phyloP scores from a whole-genome alignment of 2,329 filamentous ascomycete genomes.

The Venturia carpophila region DNA sequence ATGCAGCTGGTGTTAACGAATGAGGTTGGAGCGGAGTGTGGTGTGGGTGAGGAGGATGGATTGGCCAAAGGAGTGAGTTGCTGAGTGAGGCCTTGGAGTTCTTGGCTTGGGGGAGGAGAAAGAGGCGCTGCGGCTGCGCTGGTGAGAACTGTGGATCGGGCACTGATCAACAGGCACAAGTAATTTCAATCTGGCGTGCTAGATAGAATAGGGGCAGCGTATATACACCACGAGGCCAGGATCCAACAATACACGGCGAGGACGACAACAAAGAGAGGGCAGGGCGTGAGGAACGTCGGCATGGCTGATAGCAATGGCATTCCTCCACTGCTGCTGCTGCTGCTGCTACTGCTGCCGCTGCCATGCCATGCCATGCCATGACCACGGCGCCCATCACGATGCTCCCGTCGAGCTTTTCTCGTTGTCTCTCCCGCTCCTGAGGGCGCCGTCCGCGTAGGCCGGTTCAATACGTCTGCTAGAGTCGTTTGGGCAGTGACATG shows the following conservation, averaged over 20 bases:
- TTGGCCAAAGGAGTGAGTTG: neutral
- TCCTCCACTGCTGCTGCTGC: too few species aligned
- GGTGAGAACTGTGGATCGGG: neutral
- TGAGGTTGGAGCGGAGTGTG: neutral
- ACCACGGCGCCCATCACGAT: neutral
- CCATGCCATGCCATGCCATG: too few species aligned
- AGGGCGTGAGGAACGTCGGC: too few species aligned
- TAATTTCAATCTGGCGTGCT: neutral
- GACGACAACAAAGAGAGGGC: too few species aligned
- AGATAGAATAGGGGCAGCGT: too few species aligned
- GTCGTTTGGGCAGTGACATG: conserved; percentile 6
- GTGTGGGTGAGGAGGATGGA: neutral
- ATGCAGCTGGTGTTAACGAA: conserved; percentile 3
- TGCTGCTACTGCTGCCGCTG: too few species aligned
- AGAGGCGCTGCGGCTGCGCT: too few species aligned
- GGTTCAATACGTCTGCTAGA: conserved; percentile 5
- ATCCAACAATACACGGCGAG: too few species aligned
- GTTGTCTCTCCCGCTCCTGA: neutral
- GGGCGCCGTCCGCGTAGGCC: neutral
- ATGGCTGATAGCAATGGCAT: too few species aligned
- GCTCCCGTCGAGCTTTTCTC: neutral
- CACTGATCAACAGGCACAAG: neutral
- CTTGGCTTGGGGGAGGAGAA: neutral
- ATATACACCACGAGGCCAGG: too few species aligned
- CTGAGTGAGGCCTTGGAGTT: neutral